Conservation (phyloP, 192 early-diverging fungal genomes). For the Jimgerdemannia lactiflua region DNA sequence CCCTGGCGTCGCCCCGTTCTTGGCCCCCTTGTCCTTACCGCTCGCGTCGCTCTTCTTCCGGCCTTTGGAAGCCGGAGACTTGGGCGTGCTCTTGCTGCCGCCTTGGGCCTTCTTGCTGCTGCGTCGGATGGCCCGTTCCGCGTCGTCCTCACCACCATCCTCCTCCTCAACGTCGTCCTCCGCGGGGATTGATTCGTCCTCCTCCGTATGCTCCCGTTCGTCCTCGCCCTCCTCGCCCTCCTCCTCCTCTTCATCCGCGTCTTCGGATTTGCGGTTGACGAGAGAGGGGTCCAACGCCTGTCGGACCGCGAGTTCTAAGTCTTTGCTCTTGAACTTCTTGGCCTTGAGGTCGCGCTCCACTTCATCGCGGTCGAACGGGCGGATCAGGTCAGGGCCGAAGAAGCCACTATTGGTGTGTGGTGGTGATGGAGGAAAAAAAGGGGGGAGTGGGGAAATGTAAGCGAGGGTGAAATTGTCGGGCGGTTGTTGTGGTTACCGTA, state of each 20-base stretch:
- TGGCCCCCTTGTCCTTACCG: constrained; percentile 5
- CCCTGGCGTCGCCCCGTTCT: neutral
- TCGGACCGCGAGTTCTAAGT: constrained; percentile 26
- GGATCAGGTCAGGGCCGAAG: constrained; percentile 34
- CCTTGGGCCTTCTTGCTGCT: constrained; percentile 1
- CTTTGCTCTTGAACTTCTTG: constrained; percentile 38
- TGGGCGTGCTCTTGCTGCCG: neutral
- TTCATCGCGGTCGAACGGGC: constrained; percentile 24
- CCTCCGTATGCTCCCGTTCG: constrained; percentile 7
- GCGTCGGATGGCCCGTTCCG: neutral
- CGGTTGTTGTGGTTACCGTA: no score
- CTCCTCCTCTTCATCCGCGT: constrained; percentile 16
- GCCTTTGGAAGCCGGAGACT: constrained; percentile 4
- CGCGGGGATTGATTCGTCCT: neutral
- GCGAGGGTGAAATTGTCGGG: no score
- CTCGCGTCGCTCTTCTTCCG: constrained; percentile 7
- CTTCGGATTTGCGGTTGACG: constrained; percentile 1
- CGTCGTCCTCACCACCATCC: constrained; percentile 9
- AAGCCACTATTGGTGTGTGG: constrained; percentile 23
- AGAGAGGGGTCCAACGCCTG: constrained; percentile 32
- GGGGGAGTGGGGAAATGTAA: no score
- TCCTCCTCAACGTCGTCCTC: constrained; percentile 7
- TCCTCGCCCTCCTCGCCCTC: constrained; percentile 18
- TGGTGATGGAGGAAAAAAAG: neutral
- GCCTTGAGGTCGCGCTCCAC: constrained; percentile 35